Percentiles rank a stretch among this genome's conserved stretches.
Conservation (phyloP, 768 basidiomycete genomes). For the Mycena kentingensis region DNA sequence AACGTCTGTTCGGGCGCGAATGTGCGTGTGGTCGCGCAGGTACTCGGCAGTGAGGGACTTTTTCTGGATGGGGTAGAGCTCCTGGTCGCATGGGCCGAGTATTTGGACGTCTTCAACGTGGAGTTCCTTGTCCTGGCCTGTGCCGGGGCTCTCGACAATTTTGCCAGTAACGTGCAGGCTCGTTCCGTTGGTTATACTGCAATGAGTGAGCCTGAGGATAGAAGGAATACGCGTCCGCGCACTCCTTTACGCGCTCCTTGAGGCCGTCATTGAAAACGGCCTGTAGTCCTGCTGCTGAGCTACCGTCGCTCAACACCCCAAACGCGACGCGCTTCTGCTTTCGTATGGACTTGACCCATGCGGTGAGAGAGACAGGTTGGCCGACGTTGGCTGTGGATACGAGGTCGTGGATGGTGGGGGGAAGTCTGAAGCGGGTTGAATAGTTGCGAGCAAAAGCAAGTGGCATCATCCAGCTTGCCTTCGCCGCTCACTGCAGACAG, state of each 20-base stretch:
- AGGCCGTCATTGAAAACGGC: constrained; percentile 64
- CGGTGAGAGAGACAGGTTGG: constrained; percentile 53
- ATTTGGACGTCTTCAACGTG: constrained; percentile 46
- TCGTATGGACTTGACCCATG: constrained; percentile 86
- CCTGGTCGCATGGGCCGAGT: constrained; percentile 50
- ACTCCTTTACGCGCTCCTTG: constrained; percentile 34
- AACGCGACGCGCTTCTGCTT: constrained; percentile 90
- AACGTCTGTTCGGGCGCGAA: constrained; percentile 78
- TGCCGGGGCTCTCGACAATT: constrained; percentile 45
- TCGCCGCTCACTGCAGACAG: no score
- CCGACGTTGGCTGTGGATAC: constrained; percentile 9
- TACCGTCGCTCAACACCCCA: constrained; percentile 81
- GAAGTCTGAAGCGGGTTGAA: constrained; percentile 17
- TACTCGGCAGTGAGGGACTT: constrained; percentile 77
- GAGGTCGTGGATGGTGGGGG: constrained; percentile 27
- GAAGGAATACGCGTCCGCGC: constrained; percentile 17
- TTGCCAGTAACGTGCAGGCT: constrained; percentile 45
- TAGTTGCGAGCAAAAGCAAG: not conserved
- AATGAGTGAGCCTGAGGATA: not conserved
- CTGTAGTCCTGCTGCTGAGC: constrained; percentile 68
- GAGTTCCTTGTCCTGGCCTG: constrained; percentile 52
- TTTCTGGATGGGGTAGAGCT: constrained; percentile 89
- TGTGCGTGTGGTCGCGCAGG: constrained; percentile 81
- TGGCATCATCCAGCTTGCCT: no score
- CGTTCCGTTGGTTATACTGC: constrained; percentile 44